Conservation (phyloP, 164 flowering plant species). For the Annona cherimola region DNA sequence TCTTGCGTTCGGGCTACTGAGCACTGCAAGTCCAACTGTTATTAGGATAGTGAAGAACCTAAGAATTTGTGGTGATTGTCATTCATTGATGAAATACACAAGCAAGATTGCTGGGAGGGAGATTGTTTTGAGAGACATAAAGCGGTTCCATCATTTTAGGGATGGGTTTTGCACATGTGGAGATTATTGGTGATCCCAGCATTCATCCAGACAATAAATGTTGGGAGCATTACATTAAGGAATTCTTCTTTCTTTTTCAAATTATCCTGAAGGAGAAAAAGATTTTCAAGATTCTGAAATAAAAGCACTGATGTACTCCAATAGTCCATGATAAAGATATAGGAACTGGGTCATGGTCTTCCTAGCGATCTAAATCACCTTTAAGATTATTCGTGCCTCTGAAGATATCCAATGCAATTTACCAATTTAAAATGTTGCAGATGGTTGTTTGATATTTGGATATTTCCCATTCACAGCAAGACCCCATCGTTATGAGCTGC, state of each 20-base stretch:
- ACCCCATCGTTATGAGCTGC: too few species aligned
- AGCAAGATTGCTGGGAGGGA: conserved; percentile 34
- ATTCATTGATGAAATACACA: conserved; percentile 37
- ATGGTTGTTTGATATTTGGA: too few species aligned
- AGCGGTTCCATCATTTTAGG: conserved; percentile 47
- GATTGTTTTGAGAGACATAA: conserved; percentile 43
- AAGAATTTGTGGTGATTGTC: conserved; percentile 42
- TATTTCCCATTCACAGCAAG: too few species aligned
- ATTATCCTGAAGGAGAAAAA: background rate
- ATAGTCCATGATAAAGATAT: background rate
- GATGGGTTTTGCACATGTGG: conserved; percentile 44
- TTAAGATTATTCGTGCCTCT: too few species aligned
- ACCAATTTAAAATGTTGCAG: too few species aligned
- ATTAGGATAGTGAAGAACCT: conserved; percentile 32
- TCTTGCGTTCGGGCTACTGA: conserved; percentile 36
- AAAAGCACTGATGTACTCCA: background rate
- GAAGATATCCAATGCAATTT: too few species aligned
- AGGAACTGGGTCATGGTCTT: too few species aligned
- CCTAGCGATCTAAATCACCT: too few species aligned
- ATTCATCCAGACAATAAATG: background rate
- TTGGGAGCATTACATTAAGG: background rate
- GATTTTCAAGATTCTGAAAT: background rate
- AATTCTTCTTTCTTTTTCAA: background rate
- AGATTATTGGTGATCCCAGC: conserved; percentile 41
- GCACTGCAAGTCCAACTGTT: conserved; percentile 21